Percentiles rank a stretch among this genome's conserved stretches.
These are phyloP conservation scores for Capsicum chinense DNA, from an alignment of 257 asterid genomes.

Conservation along the genomic window DNA sequence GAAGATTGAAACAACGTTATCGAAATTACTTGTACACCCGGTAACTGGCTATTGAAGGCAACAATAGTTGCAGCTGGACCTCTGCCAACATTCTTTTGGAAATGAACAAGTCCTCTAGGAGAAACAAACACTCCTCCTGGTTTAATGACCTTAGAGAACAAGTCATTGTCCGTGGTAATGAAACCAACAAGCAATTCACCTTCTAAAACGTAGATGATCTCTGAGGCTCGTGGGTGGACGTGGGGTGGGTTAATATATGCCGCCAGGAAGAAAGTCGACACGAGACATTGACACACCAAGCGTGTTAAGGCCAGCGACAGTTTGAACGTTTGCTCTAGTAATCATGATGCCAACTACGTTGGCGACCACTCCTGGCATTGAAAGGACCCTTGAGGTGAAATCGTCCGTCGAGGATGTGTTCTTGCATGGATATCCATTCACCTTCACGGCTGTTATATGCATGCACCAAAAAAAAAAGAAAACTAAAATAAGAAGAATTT, in stretches of 20 bases:
- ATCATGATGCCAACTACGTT: constrained; percentile 57
- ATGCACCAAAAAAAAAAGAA: too few species aligned
- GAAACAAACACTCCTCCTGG: constrained; percentile 62
- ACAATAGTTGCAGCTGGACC: constrained; percentile 62
- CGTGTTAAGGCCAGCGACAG: constrained; percentile 82
- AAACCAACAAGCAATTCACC: constrained; percentile 80
- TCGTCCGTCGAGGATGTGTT: constrained; percentile 48
- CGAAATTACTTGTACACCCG: constrained; percentile 72
- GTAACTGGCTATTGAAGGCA: constrained; percentile 76
- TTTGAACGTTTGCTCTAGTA: constrained; percentile 64
- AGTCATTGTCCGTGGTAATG: constrained; percentile 78
- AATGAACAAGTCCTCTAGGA: constrained; percentile 80
- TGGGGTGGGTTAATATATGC: constrained; percentile 71
- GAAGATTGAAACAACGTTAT: constrained; percentile 58
- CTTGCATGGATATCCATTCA: constrained; percentile 72
- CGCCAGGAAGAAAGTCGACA: constrained; percentile 77
- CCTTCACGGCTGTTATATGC: constrained; percentile 43
- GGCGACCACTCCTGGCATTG: constrained; percentile 62
- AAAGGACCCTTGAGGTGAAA: constrained; percentile 55
- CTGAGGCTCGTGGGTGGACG: constrained; percentile 93
- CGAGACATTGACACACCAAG: constrained; percentile 75
- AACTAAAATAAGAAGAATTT: too few species aligned
- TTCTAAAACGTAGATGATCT: constrained; percentile 47
- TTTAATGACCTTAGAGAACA: constrained; percentile 57
- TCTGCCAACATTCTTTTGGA: constrained; percentile 68